phyloP scores from a whole-genome alignment of 768 basidiomycete genomes.

The Zangia roseola region DNA sequence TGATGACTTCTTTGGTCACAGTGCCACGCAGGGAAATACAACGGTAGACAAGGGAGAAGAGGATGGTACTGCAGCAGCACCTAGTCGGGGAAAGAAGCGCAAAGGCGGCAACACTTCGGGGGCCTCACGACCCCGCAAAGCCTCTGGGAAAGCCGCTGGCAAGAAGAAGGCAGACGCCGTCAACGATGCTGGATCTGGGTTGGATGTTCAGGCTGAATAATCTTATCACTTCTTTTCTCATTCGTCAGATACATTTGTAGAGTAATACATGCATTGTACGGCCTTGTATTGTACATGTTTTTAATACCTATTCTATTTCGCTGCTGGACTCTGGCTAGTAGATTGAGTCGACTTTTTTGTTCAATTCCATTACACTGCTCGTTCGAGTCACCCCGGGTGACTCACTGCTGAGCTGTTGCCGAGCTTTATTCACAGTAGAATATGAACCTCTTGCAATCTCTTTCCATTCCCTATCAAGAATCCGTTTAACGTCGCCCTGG shows the following conservation, averaged over 20 bases:
- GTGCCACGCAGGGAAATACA: conserved; percentile 28
- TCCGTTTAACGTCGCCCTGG: too few species aligned
- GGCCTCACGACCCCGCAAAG: conserved; percentile 26
- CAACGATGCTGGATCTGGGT: conserved; percentile 24
- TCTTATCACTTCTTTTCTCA: conserved; percentile 7
- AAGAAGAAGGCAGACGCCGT: conserved; percentile 30
- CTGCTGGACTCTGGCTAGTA: too few species aligned
- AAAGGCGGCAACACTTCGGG: conserved; percentile 25
- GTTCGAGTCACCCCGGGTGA: not conserved
- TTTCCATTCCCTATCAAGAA: not conserved
- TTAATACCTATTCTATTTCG: conserved; percentile 24
- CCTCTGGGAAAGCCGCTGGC: conserved; percentile 29
- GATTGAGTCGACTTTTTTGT: too few species aligned
- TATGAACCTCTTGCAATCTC: not conserved
- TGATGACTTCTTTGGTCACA: conserved; percentile 80
- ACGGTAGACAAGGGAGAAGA: conserved; percentile 29
- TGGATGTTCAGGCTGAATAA: conserved; percentile 27
- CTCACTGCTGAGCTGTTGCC: too few species aligned
- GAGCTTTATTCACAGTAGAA: not conserved
- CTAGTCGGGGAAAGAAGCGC: conserved; percentile 34
- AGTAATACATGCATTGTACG: conserved; percentile 30
- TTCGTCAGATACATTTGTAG: conserved; percentile 27
- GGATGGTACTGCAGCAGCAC: conserved; percentile 25
- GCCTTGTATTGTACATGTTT: conserved; percentile 30
- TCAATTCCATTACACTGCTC: too few species aligned